Conservation (phyloP, 2,329 filamentous ascomycete species). For the Cladophialophora bantiana region DNA sequence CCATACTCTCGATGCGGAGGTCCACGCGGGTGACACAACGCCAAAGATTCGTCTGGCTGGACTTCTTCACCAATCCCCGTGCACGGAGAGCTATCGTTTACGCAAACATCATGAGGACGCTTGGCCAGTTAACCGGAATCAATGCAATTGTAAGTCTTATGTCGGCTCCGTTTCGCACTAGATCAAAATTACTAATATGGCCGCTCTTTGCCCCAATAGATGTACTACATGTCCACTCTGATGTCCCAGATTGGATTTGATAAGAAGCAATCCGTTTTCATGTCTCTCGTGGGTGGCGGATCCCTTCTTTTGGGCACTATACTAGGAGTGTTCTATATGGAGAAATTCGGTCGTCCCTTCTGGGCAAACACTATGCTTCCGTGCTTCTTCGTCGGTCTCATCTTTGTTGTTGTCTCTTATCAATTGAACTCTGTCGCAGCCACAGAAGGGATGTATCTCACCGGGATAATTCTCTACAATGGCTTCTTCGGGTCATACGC, state of each 20-base stretch:
- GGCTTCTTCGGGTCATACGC: conserved; percentile 72
- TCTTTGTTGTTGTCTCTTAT: conserved; percentile 71
- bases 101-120: conserved; percentile 72
- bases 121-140: conserved; percentile 74
- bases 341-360: conserved; percentile 74
- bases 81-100: conserved; percentile 71
- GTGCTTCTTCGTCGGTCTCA: conserved; percentile 72
- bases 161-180: background rate
- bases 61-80: conserved; percentile 74
- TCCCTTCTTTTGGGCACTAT: conserved; percentile 72
- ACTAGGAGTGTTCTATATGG: conserved; percentile 74
- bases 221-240: conserved; percentile 75
- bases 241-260: conserved; percentile 74
- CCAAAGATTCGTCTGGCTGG: conserved; percentile 69
- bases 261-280: conserved; percentile 69
- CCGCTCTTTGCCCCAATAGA: conserved; percentile 62
- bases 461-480: conserved; percentile 73
- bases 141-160: conserved; percentile 22
- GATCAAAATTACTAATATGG: background rate
- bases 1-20: conserved; percentile 66
- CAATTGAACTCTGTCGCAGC: conserved; percentile 60
- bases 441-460: conserved; percentile 68
- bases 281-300: conserved; percentile 76
- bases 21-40: conserved; percentile 60
- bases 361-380: conserved; percentile 77